Conservation (phyloP, 164 flowering plant species). For the Tinospora cordifolia region DNA sequence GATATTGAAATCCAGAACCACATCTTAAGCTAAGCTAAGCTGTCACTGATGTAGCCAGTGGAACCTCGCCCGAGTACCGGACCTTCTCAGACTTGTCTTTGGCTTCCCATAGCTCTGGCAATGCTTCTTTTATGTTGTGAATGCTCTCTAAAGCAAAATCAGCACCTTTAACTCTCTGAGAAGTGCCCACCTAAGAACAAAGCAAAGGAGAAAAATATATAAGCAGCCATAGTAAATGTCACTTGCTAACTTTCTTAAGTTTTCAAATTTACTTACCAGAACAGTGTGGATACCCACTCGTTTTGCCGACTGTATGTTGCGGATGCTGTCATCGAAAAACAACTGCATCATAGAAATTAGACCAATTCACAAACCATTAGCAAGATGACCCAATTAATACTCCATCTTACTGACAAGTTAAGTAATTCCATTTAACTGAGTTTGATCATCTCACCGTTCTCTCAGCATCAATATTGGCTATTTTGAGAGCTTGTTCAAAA, state of each 20-base stretch:
- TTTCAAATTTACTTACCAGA: slow-evolving; percentile 39
- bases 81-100: slow-evolving; percentile 37
- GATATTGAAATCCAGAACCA: slow-evolving; percentile 3
- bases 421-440: background rate
- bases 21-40: slow-evolving; percentile 33
- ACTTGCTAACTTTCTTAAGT: background rate
- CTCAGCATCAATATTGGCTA: slow-evolving; percentile 60
- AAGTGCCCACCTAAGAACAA: slow-evolving; percentile 58
- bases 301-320: slow-evolving; percentile 73
- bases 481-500: slow-evolving; percentile 48
- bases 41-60: slow-evolving; percentile 57
- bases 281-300: slow-evolving; percentile 72
- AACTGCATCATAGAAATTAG: too few relatives aligned
- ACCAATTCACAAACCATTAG: too few relatives aligned
- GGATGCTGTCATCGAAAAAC: slow-evolving; percentile 79
- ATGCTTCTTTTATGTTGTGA: slow-evolving; percentile 81
- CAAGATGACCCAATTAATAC: too few relatives aligned
- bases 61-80: slow-evolving; percentile 37
- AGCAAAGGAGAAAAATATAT: background rate
- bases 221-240: background rate
- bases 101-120: slow-evolving; percentile 84
- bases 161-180: slow-evolving; percentile 53
- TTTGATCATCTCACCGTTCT: slow-evolving; percentile 52
- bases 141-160: slow-evolving; percentile 89
- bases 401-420: too few relatives aligned